Conservation (phyloP, 2,329 filamentous ascomycete genomes). For the Ascochyta clinopodiicola region DNA sequence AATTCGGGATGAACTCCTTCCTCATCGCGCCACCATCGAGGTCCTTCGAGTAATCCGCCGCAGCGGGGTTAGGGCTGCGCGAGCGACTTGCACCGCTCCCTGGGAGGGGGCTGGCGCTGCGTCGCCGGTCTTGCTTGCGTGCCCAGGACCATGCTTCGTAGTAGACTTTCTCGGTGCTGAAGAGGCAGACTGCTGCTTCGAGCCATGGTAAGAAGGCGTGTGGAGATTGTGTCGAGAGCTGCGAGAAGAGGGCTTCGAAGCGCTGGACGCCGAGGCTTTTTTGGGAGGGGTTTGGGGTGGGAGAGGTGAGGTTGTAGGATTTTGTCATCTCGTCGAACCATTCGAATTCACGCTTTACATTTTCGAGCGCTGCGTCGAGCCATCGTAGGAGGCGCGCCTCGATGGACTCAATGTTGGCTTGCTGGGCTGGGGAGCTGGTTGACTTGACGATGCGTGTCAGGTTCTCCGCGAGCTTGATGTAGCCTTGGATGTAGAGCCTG, state of each 20-base stretch:
- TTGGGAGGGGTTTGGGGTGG: background rate
- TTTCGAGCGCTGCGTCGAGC: conserved; percentile 41
- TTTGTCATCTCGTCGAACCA: conserved; percentile 43
- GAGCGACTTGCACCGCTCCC: background rate
- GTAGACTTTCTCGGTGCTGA: conserved; percentile 45
- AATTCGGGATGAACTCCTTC: conserved; percentile 71
- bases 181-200: conserved; percentile 42
- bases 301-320: conserved; percentile 22
- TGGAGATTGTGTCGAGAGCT: conserved; percentile 10
- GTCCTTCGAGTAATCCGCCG: conserved; percentile 50
- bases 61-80: background rate
- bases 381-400: conserved; percentile 36
- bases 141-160: conserved; percentile 46
- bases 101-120: conserved; percentile 21
- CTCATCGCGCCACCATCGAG: conserved; percentile 70
- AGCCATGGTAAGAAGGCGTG: conserved; percentile 40
- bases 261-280: conserved; percentile 39
- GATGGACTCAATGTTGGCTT: conserved; percentile 22
- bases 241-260: conserved; percentile 38
- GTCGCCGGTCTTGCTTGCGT: conserved; percentile 29
- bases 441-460: conserved; percentile 29
- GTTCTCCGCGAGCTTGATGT: conserved; percentile 35
- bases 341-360: conserved; percentile 39
- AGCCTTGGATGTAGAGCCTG: conserved; percentile 42
- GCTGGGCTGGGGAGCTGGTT: conserved; percentile 22